Percentiles rank a stretch among this genome's conserved stretches.
These are phyloP conservation scores for Aspergillus incahuasiensis DNA, from an alignment of 495 filamentous ascomycete genomes.

Conservation along the genomic window DNA sequence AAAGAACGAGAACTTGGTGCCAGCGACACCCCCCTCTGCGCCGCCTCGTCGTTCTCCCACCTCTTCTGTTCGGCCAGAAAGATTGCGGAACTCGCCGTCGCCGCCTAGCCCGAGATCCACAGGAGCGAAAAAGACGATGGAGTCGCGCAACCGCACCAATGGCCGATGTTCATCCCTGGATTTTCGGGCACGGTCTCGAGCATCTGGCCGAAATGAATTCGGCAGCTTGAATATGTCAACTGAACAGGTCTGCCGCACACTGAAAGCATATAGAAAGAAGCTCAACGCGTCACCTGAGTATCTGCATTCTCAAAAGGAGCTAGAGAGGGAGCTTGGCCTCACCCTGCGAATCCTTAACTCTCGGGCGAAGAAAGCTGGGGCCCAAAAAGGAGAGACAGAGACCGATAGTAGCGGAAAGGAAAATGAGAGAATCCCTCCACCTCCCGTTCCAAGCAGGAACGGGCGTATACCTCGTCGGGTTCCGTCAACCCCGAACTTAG, in stretches of 20 bases:
- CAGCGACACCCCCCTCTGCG: conserved; percentile 30
- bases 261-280: conserved; percentile 80
- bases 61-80: conserved; percentile 22
- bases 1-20: conserved; percentile 23
- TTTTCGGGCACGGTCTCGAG: conserved; percentile 50
- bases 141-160: conserved; percentile 18
- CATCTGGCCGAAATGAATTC: conserved; percentile 48
- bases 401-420: conserved; percentile 46
- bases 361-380: conserved; percentile 21
- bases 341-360: conserved; percentile 68
- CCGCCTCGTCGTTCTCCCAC: conserved; percentile 36
- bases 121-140: conserved; percentile 17
- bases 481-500: conserved; percentile 36
- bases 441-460: conserved; percentile 20
- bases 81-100: conserved; percentile 41
- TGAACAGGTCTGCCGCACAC: conserved; percentile 71
- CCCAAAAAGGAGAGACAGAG: conserved; percentile 35
- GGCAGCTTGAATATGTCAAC: conserved; percentile 69
- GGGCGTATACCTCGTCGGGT: conserved; percentile 27
- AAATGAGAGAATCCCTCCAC: conserved; percentile 27
- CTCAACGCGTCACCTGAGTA: conserved; percentile 60
- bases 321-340: conserved; percentile 74
- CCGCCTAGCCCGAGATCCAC: conserved; percentile 37
- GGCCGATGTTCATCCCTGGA: conserved; percentile 55
- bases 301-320: conserved; percentile 61